These are phyloP conservation scores for Plasmodium vivax DNA, from an alignment of 169 alveolate genomes.

Conservation along the genomic window DNA sequence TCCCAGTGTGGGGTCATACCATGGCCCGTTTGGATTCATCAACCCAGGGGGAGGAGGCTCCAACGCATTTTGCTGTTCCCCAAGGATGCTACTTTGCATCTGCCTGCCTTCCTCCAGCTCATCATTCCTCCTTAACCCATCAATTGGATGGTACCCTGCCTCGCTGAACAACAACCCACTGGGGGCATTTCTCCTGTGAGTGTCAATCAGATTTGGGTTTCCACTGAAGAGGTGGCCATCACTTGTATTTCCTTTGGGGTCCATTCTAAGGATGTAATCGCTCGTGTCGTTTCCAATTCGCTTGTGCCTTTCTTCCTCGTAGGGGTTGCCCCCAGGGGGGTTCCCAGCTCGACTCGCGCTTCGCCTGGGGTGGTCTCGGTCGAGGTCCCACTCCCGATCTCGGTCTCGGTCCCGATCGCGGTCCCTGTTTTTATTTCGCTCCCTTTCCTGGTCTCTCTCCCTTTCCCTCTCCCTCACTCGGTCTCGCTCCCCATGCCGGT, in stretches of 20 bases:
- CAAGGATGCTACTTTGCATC: background rate
- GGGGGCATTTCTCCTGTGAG: background rate
- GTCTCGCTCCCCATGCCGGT: background rate
- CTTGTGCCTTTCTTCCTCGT: background rate
- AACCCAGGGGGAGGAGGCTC: background rate
- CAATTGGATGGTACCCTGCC: background rate
- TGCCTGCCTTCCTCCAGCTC: background rate
- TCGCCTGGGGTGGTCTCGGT: background rate
- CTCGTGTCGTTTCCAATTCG: background rate
- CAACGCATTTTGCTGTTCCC: background rate
- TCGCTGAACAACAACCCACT: background rate
- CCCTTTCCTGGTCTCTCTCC: background rate
- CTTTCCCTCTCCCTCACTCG: background rate
- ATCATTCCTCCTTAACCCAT: background rate
- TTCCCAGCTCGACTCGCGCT: background rate
- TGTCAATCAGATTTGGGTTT: background rate
- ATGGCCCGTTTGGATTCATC: background rate
- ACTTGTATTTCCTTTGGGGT: background rate
- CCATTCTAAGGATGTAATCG: background rate
- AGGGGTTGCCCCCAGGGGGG: background rate
- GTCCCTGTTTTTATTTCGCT: too few species aligned
- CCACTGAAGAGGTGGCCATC: background rate
- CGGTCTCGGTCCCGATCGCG: background rate
- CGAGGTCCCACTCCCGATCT: background rate
- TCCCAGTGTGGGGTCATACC: slow-evolving; percentile 18